Evolutionary conservation across 768 basidiomycete genomes (phyloP).

Genomic region (Agaricus subrufescens): DNA sequence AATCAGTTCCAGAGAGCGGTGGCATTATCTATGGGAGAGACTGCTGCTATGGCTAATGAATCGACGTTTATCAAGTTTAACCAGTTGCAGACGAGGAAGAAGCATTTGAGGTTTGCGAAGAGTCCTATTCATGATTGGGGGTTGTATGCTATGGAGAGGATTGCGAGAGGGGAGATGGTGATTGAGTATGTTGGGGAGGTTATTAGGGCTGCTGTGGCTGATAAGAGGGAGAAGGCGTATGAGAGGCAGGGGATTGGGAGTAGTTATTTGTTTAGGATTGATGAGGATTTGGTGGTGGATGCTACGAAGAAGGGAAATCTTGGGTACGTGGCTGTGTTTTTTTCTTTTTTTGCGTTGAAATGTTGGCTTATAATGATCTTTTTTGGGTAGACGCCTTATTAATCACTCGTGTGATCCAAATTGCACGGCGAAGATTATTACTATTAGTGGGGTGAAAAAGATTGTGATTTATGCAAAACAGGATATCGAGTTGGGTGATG

Average conservation of each 20-base stretch:
- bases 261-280: conserved; percentile 96
- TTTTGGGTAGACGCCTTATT: conserved; percentile 73
- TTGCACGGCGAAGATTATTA: conserved; percentile 87
- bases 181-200: conserved; percentile 99
- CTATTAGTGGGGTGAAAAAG: conserved; percentile 90
- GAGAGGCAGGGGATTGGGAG: conserved; percentile 97
- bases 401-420: conserved; percentile 99
- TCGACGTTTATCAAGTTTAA: conserved; percentile 89
- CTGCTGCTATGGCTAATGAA: conserved; percentile 55
- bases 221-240: conserved; percentile 95
- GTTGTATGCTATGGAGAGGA: conserved; percentile 95
- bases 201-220: conserved; percentile 91
- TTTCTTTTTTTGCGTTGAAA: conserved; percentile 8
- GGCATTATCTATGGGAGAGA: conserved; percentile 71
- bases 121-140: conserved; percentile 99
- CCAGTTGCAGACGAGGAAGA: conserved; percentile 96
- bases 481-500: conserved; percentile 93
- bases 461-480: conserved; percentile 99
- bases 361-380: conserved; percentile 9
- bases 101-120: conserved; percentile 91
- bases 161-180: conserved; percentile 94
- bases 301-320: conserved; percentile 99
- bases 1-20: conserved; percentile 84
- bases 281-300: conserved; percentile 97
- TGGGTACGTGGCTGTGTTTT: conserved; percentile 57